Evolutionary conservation across 2,329 filamentous ascomycete genomes (phyloP).

Genomic region (Nakataea oryzae): DNA sequence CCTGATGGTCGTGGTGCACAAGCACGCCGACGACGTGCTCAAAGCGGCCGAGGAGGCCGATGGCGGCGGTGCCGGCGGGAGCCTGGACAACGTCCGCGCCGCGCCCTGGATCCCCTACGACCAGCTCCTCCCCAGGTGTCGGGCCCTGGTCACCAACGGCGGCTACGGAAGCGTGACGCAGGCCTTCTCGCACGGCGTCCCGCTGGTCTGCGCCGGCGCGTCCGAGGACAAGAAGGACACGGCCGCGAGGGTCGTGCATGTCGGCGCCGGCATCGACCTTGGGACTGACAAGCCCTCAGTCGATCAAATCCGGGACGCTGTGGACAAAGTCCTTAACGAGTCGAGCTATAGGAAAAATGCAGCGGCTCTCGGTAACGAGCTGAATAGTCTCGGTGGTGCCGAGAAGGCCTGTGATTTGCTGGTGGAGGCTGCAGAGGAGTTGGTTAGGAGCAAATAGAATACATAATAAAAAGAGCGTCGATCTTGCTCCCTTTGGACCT

Average conservation of each 20-base stretch:
- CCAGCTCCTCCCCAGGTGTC: constrained; percentile 12
- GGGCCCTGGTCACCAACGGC: constrained; percentile 12
- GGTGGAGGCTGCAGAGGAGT: background rate
- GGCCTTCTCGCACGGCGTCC: constrained; percentile 11
- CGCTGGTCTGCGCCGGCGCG: constrained; percentile 11
- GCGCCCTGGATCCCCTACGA: constrained; percentile 10
- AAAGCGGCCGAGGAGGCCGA: background rate
- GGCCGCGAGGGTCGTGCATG: constrained; percentile 12
- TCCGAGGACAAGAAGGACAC: constrained; percentile 12
- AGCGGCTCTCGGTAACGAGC: background rate
- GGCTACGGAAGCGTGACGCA: constrained; percentile 11
- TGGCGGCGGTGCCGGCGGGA: background rate
- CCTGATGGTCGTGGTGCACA: constrained; percentile 7
- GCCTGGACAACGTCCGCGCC: constrained; percentile 6
- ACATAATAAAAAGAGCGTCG: background rate
- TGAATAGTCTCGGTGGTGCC: background rate
- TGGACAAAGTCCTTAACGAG: background rate
- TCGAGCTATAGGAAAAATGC: background rate
- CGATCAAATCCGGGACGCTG: constrained; percentile 6
- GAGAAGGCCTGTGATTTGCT: background rate
- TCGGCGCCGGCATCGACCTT: constrained; percentile 12
- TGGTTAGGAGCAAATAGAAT: background rate
- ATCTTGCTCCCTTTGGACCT: background rate
- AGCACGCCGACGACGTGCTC: constrained; percentile 7
- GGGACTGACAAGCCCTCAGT: constrained; percentile 7